Evolutionary conservation across 1,284 basidiomycete species (phyloP), one percentile per base, ranked within the genome.

Genomic region (Xerocomus alliaceus): DNA sequence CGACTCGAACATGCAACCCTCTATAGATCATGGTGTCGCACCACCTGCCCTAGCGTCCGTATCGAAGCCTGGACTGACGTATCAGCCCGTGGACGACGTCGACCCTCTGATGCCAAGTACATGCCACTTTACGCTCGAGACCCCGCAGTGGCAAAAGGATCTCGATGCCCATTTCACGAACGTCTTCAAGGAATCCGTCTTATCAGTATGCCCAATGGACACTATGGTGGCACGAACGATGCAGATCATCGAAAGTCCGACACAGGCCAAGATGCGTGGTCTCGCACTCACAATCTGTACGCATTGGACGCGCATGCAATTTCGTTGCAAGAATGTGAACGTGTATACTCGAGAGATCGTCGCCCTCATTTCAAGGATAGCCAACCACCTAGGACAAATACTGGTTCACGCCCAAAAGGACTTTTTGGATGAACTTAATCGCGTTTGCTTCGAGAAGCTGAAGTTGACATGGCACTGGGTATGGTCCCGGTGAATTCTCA

Each of bases 391-490:
- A 20, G 63, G 47, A 35, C 35, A 41, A 20, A 22, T 59, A 9
- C 69, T 53, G 18, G 20, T 51, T 24, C 46, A 15, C n/a, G 54
- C 60, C 6, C 31, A 45, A 48, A 53, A 8, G 34, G 47, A 63
- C 39, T 68, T 70, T 47, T 5, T 58, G 56, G 54, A 64, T 12
- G 58, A 62, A 26, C 56, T 68, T 31, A 18, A 18, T 34, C 3
- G 12, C 11, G 34, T 64, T 5, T 75, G 65, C 45, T 34, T 68
- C 50, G 50, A 54, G 55, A 68, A 52, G 34, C 49, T 72, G 42
- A 62, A 63, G 31, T n/a, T 60, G 45, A 61, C 54, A 5, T 68
- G 62, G 62, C 53, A 49, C 45, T 66, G 54, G 70, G 71, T 71
- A 58, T 18, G 63, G 32, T 37, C 15, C 12, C 18, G 39, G 24